Percentiles rank a stretch among this genome's conserved stretches.
These are phyloP conservation scores for Nannizziopsis barbatae DNA, from an alignment of 2,329 filamentous ascomycete species.

Conservation along the genomic window DNA sequence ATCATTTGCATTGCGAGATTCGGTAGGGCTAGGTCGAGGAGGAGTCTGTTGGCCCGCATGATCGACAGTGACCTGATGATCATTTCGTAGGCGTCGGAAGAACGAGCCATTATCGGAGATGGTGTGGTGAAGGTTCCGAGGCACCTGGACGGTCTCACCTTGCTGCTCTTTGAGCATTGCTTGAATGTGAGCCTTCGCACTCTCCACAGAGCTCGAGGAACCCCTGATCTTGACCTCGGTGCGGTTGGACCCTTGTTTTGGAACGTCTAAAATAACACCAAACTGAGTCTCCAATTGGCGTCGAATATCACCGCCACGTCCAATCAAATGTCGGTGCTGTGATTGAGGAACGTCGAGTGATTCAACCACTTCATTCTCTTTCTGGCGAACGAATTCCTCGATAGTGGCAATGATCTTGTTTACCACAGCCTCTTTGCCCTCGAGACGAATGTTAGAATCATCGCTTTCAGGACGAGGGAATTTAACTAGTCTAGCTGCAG, in stretches of 20 bases:
- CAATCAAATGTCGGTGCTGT: conserved; percentile 85
- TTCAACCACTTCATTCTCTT: conserved; percentile 70
- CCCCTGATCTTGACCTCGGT: conserved; percentile 81
- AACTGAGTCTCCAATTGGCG: conserved; percentile 77
- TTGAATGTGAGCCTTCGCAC: conserved; percentile 73
- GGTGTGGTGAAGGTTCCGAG: conserved; percentile 68
- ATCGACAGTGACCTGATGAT: conserved; percentile 81
- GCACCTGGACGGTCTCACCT: conserved; percentile 76
- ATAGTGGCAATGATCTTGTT: conserved; percentile 81
- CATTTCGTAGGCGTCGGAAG: conserved; percentile 79
- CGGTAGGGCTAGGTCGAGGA: conserved; percentile 48
- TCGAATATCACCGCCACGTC: conserved; percentile 78
- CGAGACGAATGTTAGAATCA: conserved; percentile 73
- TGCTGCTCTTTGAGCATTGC: conserved; percentile 72
- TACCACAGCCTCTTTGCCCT: conserved; percentile 72
- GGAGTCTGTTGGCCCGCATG: conserved; percentile 73
- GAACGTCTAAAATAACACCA: conserved; percentile 77
- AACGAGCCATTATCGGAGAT: conserved; percentile 77
- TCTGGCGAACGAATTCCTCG: conserved; percentile 66
- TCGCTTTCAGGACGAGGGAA: conserved; percentile 83
- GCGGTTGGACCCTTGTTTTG: conserved; percentile 72
- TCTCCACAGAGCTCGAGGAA: conserved; percentile 63
- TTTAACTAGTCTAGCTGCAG: conserved; percentile 79
- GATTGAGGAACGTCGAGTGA: conserved; percentile 72
- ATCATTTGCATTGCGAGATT: conserved; percentile 43